phyloP scores from a whole-genome alignment of 2,329 filamentous ascomycete genomes.

The Aspergillus ustus region DNA sequence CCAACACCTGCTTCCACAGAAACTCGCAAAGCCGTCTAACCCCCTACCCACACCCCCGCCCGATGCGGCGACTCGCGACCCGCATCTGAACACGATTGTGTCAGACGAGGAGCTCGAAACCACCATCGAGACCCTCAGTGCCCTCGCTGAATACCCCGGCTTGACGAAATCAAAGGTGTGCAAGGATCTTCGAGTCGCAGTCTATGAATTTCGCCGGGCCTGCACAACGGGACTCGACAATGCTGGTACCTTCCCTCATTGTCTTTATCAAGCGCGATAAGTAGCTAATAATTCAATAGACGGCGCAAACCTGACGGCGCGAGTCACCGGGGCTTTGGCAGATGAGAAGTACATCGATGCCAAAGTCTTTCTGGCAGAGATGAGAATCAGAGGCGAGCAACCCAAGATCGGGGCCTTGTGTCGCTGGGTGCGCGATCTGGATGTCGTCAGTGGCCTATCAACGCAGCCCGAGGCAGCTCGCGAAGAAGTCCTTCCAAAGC shows the following conservation, averaged over 20 bases:
- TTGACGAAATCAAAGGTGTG: slow-evolving; percentile 72
- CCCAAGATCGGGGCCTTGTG: slow-evolving; percentile 72
- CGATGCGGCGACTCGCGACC: slow-evolving; percentile 30
- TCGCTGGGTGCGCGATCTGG: slow-evolving; percentile 73
- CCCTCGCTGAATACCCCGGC: slow-evolving; percentile 62
- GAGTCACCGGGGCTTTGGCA: slow-evolving; percentile 67
- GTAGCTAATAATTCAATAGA: slow-evolving; percentile 36
- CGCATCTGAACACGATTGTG: slow-evolving; percentile 32
- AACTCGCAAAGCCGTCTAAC: slow-evolving; percentile 27
- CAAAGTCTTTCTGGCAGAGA: slow-evolving; percentile 68
- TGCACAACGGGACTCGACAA: slow-evolving; percentile 70
- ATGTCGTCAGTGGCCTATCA: slow-evolving; percentile 69
- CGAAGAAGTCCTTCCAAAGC: slow-evolving; percentile 24
- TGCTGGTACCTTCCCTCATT: slow-evolving; percentile 51
- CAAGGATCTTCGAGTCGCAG: slow-evolving; percentile 68
- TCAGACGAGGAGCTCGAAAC: slow-evolving; percentile 68
- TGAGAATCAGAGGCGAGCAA: slow-evolving; percentile 67
- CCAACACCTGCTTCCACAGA: slow-evolving; percentile 32
- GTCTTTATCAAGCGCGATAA: slow-evolving; percentile 4
- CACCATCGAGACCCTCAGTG: slow-evolving; percentile 66
- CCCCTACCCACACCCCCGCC: slow-evolving; percentile 29
- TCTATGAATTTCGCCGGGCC: slow-evolving; percentile 71
- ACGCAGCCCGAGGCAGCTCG: slow-evolving; percentile 52
- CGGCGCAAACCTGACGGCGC: slow-evolving; percentile 67
- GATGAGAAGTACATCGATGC: slow-evolving; percentile 71